Evolutionary conservation across 768 basidiomycete species (phyloP), one percentile per base, ranked within the genome.

Genomic region (Ramaria sp.): DNA sequence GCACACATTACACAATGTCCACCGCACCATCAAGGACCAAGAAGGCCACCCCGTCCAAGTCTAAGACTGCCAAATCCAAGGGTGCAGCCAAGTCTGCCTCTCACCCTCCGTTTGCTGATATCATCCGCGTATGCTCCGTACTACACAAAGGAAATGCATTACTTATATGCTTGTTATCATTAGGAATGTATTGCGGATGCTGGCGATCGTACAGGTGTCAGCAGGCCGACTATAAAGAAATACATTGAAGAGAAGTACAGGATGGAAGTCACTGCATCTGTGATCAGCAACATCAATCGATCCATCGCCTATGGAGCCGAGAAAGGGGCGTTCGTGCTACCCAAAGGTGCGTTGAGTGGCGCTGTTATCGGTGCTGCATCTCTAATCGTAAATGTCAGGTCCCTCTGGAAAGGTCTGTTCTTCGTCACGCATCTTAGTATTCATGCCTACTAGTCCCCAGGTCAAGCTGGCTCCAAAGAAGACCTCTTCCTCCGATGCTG

Each of bases 161-260:
- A 17, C 48, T 43, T 33, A 59, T 19, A 24, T 58, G 17, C 59
- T 52, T n/a, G n/a, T n/a, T 17, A 34, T 52, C 13, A 24, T 20
- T 15, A 91, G 88, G 88, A 89, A 70, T 87, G 85, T 65, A 86
- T 93, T 67, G 65, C 71, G 55, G 74, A 70, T 34, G 73, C 83
- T 67, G 80, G 79, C 62, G 83, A 84, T 27, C 82, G 86, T 48
- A 63, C 72, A 54, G 90, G 89, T 59, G 90, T 90, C 39, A 91
- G 89, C 13, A 78, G 91, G 49, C 71, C 74, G 20, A 76, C 76
- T 7, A 85, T 93, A 70, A 94, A 93, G 82, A 89, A 88, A 75
- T 96, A 72, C 69, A 84, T 96, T 55, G 91, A 91, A 71, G 76
- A 79, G 57, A 82, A 77, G 63, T 96, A 93, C 76, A 83, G 83